phyloP scores from a whole-genome alignment of 495 filamentous ascomycete genomes.

The Aspergillus baeticus region DNA sequence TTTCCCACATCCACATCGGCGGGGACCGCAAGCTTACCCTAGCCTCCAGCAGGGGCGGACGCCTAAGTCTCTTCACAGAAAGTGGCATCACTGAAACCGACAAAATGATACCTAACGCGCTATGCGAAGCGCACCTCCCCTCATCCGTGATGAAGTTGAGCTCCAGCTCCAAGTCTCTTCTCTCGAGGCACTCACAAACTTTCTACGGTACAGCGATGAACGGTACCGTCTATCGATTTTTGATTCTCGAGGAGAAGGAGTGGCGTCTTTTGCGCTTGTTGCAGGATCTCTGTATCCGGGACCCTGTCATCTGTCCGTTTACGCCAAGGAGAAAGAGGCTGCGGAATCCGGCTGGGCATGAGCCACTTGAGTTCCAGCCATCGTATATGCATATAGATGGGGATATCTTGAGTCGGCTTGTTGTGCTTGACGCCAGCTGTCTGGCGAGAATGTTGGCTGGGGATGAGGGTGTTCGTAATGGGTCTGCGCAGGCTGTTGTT shows the following conservation, averaged over 20 bases:
- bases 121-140: conserved; percentile 34
- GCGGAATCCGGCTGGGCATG: conserved; percentile 27
- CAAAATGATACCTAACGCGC: conserved; percentile 24
- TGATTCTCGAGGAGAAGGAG: conserved; percentile 49
- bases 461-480: conserved; percentile 16
- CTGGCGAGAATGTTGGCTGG: conserved; percentile 38
- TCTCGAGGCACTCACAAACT: conserved; percentile 10
- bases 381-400: conserved; percentile 65
- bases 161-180: conserved; percentile 15
- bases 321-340: conserved; percentile 24
- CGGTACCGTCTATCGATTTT: conserved; percentile 63
- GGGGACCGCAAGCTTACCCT: conserved; percentile 29
- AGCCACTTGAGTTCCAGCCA: conserved; percentile 31
- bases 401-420: conserved; percentile 57
- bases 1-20: conserved; percentile 38
- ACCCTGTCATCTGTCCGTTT: conserved; percentile 40
- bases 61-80: conserved; percentile 31
- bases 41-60: conserved; percentile 35
- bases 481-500: conserved; percentile 16
- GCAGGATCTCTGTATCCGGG: conserved; percentile 54
- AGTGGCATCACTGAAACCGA: conserved; percentile 20
- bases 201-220: conserved; percentile 62
- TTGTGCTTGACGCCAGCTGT: conserved; percentile 43
- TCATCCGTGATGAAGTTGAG: conserved; percentile 33
- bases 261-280: conserved; percentile 64